Percentiles rank a stretch among this genome's conserved stretches.
phyloP scores from a whole-genome alignment of 768 basidiomycete species.

The Suillus brevipes region DNA sequence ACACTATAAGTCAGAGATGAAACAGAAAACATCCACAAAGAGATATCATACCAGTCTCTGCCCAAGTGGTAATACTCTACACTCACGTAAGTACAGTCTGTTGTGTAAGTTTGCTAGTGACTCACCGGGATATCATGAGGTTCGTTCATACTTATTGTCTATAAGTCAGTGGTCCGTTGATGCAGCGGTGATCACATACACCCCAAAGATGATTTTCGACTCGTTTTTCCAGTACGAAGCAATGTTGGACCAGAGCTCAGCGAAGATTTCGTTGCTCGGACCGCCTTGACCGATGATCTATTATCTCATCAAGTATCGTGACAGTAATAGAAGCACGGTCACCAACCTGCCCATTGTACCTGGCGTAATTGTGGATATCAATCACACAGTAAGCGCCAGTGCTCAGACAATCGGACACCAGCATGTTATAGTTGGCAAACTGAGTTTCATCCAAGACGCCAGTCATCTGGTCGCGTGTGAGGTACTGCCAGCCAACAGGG shows the following conservation, averaged over 20 bases:
- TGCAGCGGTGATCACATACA: constrained; percentile 34
- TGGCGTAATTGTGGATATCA: constrained; percentile 63
- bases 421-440: constrained; percentile 54
- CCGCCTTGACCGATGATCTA: constrained; percentile 65
- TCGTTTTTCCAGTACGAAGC: constrained; percentile 49
- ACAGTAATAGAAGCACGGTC: neutral
- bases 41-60: constrained; percentile 27
- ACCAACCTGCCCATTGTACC: constrained; percentile 48
- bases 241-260: constrained; percentile 51
- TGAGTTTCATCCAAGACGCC: constrained; percentile 44
- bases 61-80: constrained; percentile 47
- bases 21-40: neutral
- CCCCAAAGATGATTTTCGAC: constrained; percentile 45
- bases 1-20: neutral
- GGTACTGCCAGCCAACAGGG: constrained; percentile 61
- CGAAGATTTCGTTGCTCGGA: constrained; percentile 54
- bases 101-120: neutral
- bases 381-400: constrained; percentile 55
- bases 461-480: constrained; percentile 39
- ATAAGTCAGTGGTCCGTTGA: neutral
- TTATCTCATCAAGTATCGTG: neutral
- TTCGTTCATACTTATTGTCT: constrained; percentile 54
- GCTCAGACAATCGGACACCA: constrained; percentile 36
- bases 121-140: constrained; percentile 54
- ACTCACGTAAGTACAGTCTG: neutral